phyloP scores from a whole-genome alignment of 768 basidiomycete species.

The Tubosaeta sp. region DNA sequence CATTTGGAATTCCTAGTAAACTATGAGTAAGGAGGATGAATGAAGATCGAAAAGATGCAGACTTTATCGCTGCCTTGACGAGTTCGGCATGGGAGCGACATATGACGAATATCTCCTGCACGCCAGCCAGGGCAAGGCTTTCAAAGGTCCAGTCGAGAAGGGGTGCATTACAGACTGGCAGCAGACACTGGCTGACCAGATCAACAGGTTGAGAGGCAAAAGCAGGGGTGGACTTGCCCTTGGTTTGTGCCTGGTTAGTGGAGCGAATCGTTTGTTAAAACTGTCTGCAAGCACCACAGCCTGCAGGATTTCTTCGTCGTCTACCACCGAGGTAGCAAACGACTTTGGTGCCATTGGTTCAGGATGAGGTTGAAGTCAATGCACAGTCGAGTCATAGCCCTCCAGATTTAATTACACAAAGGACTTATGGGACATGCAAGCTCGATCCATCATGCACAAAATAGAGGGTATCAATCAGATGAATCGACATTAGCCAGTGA shows the following conservation, averaged over 20 bases:
- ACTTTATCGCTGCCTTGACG: slow-evolving; percentile 84
- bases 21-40: slow-evolving; percentile 10
- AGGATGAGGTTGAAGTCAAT: background rate
- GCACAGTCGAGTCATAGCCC: slow-evolving; percentile 27
- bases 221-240: slow-evolving; percentile 50
- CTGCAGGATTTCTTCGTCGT: slow-evolving; percentile 85
- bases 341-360: slow-evolving; percentile 62
- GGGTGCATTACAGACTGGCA: slow-evolving; percentile 92
- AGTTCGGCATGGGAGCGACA: slow-evolving; percentile 87
- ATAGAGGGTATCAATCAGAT: slow-evolving; percentile 51
- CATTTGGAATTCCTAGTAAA: slow-evolving; percentile 70
- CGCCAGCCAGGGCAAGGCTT: slow-evolving; percentile 88
- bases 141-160: slow-evolving; percentile 97
- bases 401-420: slow-evolving; percentile 30
- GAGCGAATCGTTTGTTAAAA: slow-evolving; percentile 90
- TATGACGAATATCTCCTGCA: slow-evolving; percentile 94
- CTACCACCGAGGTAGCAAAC: slow-evolving; percentile 44
- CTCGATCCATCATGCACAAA: slow-evolving; percentile 29
- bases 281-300: slow-evolving; percentile 96
- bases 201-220: slow-evolving; percentile 13
- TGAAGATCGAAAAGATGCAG: slow-evolving; percentile 23
- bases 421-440: slow-evolving; percentile 30
- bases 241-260: slow-evolving; percentile 83
- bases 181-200: slow-evolving; percentile 59
- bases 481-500: slow-evolving; percentile 66